Percentiles rank a stretch among this genome's conserved stretches.
phyloP scores from a whole-genome alignment of 305 asterid genomes.

The Solanum chacoense region DNA sequence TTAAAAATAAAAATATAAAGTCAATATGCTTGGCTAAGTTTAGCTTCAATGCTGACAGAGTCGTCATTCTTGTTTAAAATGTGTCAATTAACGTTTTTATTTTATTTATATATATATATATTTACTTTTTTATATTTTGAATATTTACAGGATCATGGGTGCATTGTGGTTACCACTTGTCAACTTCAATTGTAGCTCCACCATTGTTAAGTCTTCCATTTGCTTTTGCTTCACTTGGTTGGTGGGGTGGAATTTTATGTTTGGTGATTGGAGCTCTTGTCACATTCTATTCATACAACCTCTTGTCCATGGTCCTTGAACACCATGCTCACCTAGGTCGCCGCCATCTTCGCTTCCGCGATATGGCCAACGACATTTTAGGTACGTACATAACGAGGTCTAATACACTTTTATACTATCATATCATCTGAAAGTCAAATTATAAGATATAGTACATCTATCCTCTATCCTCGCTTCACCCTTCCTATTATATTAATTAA shows the following conservation, averaged over 20 bases:
- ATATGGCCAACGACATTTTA: conserved; percentile 63
- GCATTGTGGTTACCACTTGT: conserved; percentile 74
- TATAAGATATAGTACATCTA: too few relatives aligned
- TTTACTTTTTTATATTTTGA: not conserved
- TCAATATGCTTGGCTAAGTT: not conserved
- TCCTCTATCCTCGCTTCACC: not conserved
- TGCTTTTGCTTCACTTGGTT: conserved; percentile 73
- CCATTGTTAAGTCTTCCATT: conserved; percentile 69
- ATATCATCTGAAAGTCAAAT: not conserved
- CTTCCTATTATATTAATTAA: not conserved
- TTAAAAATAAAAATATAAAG: too few relatives aligned
- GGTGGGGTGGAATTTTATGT: conserved; percentile 48
- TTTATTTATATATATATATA: not conserved
- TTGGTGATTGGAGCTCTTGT: conserved; percentile 50
- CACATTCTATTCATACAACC: conserved; percentile 61
- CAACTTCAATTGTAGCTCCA: conserved; percentile 82
- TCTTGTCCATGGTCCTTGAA: conserved; percentile 63
- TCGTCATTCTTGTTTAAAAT: too few relatives aligned
- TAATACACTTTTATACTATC: not conserved
- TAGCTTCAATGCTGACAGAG: not conserved
- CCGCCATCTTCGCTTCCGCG: conserved; percentile 65
- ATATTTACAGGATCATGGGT: conserved; percentile 57
- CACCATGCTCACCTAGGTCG: conserved; percentile 53
- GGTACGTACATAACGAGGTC: conserved; percentile 18
- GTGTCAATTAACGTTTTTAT: not conserved